Percentiles rank a stretch among this genome's conserved stretches.
Evolutionary conservation across 805 yeast genomes (phyloP).

Genomic region (Kuraishia piskuri): DNA sequence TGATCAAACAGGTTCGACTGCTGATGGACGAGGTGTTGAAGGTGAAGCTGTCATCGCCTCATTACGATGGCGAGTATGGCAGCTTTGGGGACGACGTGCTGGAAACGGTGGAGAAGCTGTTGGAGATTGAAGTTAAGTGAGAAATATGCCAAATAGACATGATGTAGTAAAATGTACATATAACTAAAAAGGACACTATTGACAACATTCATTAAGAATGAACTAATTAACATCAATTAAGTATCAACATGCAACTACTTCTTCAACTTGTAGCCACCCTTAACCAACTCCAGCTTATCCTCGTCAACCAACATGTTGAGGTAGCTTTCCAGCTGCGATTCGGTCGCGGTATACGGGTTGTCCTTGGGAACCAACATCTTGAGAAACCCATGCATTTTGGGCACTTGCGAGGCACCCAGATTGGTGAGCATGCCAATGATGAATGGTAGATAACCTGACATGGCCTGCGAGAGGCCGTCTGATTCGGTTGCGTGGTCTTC

Average conservation of each 20-base stretch:
- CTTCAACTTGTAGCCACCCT: conserved; percentile 25
- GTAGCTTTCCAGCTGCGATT: conserved; percentile 33
- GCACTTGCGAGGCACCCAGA: conserved; percentile 38
- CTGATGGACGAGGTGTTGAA: conserved; percentile 63
- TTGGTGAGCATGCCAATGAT: conserved; percentile 50
- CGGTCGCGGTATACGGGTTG: conserved; percentile 25
- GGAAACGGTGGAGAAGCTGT: conserved; percentile 28
- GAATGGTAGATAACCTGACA: conserved; percentile 32
- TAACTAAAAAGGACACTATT: no score
- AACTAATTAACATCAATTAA: no score
- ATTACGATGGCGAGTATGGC: conserved; percentile 15
- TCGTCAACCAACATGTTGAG: conserved; percentile 34
- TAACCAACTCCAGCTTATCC: conserved; percentile 26
- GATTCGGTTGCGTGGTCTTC: conserved; percentile 15
- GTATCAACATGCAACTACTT: conserved; percentile 3
- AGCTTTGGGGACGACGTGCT: conserved; percentile 27
- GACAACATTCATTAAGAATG: no score
- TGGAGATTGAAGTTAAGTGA: conserved; percentile 13
- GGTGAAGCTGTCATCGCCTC: conserved; percentile 46
- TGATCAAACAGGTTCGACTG: conserved; percentile 60
- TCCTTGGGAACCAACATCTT: conserved; percentile 49
- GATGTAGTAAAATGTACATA: not conserved
- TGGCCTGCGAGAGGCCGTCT: conserved; percentile 13
- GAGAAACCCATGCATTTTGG: conserved; percentile 44
- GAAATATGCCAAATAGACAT: no score